These are phyloP conservation scores for Colletotrichum tofieldiae DNA, from an alignment of 2,329 filamentous ascomycete species.

Conservation along the genomic window DNA sequence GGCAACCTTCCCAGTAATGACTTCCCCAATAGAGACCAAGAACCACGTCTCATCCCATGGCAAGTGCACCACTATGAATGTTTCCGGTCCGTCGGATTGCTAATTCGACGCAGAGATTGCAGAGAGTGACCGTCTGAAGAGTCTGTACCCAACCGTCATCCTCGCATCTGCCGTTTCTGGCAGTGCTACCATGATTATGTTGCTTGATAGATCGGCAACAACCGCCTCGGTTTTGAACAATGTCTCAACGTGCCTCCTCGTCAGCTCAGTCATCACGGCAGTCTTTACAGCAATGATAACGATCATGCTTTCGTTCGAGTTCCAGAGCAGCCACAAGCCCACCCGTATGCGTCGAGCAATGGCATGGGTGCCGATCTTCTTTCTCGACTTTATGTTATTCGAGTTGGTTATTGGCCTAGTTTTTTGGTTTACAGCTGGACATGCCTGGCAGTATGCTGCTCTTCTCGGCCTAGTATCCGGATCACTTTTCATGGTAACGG, in stretches of 20 bases:
- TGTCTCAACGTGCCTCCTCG: not conserved
- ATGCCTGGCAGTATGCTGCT: not conserved
- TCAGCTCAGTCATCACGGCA: not conserved
- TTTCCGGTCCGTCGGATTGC: not conserved
- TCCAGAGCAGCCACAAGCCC: not conserved
- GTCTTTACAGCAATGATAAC: not conserved
- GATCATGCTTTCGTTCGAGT: not conserved
- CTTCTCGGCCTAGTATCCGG: not conserved
- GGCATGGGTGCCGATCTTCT: not conserved
- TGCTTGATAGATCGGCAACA: not conserved
- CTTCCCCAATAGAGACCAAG: not conserved
- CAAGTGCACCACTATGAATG: not conserved
- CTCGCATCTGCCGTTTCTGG: conserved; percentile 5
- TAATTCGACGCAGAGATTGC: conserved; percentile 2
- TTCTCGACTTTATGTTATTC: not conserved
- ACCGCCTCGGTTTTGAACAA: not conserved
- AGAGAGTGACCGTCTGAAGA: not conserved
- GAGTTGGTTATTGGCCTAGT: not conserved
- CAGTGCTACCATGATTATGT: not conserved
- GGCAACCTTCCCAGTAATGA: not conserved
- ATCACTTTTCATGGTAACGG: conserved; percentile 1
- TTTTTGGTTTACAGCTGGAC: conserved; percentile 1
- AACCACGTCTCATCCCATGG: not conserved
- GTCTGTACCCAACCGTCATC: not conserved
- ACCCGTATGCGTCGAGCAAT: not conserved